Percentiles rank a stretch among this genome's conserved stretches.
Conservation (phyloP, 179 eudicot species). For the Patellifolia procumbens region DNA sequence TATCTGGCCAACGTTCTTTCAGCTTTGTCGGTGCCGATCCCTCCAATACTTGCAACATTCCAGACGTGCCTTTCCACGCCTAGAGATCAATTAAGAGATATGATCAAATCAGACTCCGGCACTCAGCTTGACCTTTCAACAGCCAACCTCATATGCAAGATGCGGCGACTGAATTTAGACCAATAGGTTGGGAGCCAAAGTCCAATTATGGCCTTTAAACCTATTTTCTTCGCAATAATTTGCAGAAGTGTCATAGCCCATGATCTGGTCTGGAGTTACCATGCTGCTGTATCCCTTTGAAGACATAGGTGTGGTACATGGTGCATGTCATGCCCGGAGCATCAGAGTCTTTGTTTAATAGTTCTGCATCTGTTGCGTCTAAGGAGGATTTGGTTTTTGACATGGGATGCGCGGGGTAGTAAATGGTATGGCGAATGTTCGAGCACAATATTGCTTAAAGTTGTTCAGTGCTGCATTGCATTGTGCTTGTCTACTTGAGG, state of each 20-base stretch:
- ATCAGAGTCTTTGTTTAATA: not conserved
- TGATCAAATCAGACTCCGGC: conserved; percentile 58
- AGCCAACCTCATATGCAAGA: conserved; percentile 73
- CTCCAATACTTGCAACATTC: conserved; percentile 69
- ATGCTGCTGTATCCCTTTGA: too few species aligned
- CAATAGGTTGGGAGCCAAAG: conserved; percentile 23
- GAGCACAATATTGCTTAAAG: not conserved
- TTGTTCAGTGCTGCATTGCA: conserved; percentile 13
- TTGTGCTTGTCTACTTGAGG: not conserved
- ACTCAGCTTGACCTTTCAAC: conserved; percentile 63
- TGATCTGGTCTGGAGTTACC: not conserved
- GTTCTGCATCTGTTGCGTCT: not conserved
- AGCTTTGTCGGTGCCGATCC: conserved; percentile 88
- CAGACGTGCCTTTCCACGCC: conserved; percentile 82
- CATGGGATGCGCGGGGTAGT: not conserved
- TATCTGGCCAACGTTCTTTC: conserved; percentile 88
- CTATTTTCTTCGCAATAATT: not conserved
- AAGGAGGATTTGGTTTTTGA: conserved; percentile 9
- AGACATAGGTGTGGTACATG: not conserved
- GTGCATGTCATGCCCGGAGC: not conserved
- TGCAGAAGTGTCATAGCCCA: not conserved
- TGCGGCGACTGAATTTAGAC: conserved; percentile 74
- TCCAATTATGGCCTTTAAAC: not conserved
- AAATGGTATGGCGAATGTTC: not conserved
- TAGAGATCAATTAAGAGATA: conserved; percentile 72